Evolutionary conservation across 495 filamentous ascomycete species (phyloP), one percentile per base, ranked within the genome.

Genomic region (Stereocaulon alpinum): DNA sequence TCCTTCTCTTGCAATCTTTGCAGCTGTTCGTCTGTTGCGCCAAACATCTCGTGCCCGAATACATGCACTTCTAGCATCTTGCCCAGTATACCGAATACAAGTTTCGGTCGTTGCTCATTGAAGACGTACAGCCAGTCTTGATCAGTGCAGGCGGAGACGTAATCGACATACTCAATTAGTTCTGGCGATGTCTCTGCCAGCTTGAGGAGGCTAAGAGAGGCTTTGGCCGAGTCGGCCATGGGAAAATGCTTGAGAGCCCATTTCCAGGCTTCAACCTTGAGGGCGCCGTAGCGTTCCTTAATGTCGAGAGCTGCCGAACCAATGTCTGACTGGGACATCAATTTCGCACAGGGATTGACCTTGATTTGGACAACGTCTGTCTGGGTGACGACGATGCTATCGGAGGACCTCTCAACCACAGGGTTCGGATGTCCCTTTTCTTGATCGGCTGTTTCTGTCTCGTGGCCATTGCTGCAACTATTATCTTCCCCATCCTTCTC

Each of bases 61-160:
- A 58, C 61, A 37, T 58, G 63, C n/a, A 56, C 55, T 41, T 66
- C 61, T 12, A 65, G 40, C 56, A 58, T 55, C 52, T 63, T 65
- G 11, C 63, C 63, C 22, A 65, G 14, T 11, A 65, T 58, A 2
- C 50, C 30, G n/a, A 56, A 63, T 0, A 63, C 63, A 15, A 65
- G 57, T 44, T 18, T 30, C 11, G 61, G 32, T 24, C 50, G 47
- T 20, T 55, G 49, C 4, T 47, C 29, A 6, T 44, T 42, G 24
- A 65, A 50, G 17, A 57, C 29, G 20, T 60, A 40, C 37, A 63
- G 61, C 63, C 63, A 65, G 4, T 30, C 40, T 6, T 63, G 12
- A 32, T 32, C 20, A 10, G 41, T 51, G 30, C 56, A 49, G 15
- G 42, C 37, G 22, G 63, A 50, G 17, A 60, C 60, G 20, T 47